Evolutionary conservation across 176 grass and related monocot genomes (phyloP).

Genomic region (Carex kokanica): DNA sequence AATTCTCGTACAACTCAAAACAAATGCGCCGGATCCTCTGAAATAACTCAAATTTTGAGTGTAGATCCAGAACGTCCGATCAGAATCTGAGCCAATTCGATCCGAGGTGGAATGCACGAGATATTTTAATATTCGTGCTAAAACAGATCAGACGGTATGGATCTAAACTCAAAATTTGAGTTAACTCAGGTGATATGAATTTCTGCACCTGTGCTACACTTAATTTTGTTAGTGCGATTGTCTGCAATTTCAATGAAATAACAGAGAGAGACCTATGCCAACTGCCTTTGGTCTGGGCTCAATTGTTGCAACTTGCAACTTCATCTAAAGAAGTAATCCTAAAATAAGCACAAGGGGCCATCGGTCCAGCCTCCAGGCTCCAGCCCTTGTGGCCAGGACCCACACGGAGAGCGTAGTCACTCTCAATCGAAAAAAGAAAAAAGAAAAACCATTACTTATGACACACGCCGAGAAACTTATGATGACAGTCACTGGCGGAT

Average conservation of each 20-base stretch:
- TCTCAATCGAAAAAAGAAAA: neutral
- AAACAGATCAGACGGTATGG: too few species aligned
- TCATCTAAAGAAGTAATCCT: conserved; percentile 1
- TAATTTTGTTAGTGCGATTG: neutral
- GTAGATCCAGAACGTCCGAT: too few species aligned
- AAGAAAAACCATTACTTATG: too few species aligned
- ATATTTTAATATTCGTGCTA: too few species aligned
- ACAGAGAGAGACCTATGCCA: neutral
- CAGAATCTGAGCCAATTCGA: too few species aligned
- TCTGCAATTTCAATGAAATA: conserved; percentile 7
- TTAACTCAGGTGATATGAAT: too few species aligned
- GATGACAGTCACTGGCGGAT: too few species aligned
- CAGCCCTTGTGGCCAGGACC: neutral
- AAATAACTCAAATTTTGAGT: too few species aligned
- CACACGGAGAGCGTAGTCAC: neutral
- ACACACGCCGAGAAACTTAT: too few species aligned
- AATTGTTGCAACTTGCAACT: conserved; percentile 12
- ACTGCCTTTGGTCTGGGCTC: neutral
- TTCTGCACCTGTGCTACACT: too few species aligned
- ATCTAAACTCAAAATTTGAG: too few species aligned
- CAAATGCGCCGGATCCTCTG: neutral
- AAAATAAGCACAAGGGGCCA: neutral
- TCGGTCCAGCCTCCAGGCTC: conserved; percentile 6
- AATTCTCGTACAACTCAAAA: neutral
- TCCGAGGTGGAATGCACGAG: too few species aligned